phyloP scores from a whole-genome alignment of 2,329 filamentous ascomycete genomes.

The Karstenula rhodostoma region DNA sequence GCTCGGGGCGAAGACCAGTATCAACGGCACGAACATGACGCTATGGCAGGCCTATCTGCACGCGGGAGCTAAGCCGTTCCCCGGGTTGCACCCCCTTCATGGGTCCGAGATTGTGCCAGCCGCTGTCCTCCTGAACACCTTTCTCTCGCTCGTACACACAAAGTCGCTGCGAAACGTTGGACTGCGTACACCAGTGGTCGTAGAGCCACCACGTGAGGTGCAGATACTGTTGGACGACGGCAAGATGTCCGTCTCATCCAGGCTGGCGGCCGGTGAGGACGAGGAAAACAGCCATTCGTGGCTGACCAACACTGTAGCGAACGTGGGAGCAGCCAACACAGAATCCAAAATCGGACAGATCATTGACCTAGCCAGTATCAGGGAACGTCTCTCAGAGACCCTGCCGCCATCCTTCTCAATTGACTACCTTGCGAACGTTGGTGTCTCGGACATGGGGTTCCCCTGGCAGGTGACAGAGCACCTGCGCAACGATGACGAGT shows the following conservation, averaged over 20 bases:
- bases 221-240: conserved; percentile 37
- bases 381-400: conserved; percentile 34
- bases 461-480: conserved; percentile 53
- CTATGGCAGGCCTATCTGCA: conserved; percentile 44
- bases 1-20: conserved; percentile 38
- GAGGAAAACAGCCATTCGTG: conserved; percentile 14
- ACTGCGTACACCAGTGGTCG: conserved; percentile 47
- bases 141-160: conserved; percentile 42
- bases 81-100: conserved; percentile 49
- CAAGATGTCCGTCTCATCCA: conserved; percentile 9
- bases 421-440: conserved; percentile 51
- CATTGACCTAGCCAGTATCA: conserved; percentile 33
- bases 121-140: conserved; percentile 52
- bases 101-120: conserved; percentile 55
- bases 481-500: conserved; percentile 47
- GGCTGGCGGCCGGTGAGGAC: conserved; percentile 14
- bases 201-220: conserved; percentile 41
- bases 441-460: conserved; percentile 52
- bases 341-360: conserved; percentile 7
- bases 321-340: conserved; percentile 5
- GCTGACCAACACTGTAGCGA: conserved; percentile 18
- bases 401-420: conserved; percentile 44
- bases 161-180: conserved; percentile 40
- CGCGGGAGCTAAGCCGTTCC: conserved; percentile 50
- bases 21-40: conserved; percentile 38